phyloP scores from a whole-genome alignment of 2,329 filamentous ascomycete genomes.

The Pseudogymnoascus sp. region DNA sequence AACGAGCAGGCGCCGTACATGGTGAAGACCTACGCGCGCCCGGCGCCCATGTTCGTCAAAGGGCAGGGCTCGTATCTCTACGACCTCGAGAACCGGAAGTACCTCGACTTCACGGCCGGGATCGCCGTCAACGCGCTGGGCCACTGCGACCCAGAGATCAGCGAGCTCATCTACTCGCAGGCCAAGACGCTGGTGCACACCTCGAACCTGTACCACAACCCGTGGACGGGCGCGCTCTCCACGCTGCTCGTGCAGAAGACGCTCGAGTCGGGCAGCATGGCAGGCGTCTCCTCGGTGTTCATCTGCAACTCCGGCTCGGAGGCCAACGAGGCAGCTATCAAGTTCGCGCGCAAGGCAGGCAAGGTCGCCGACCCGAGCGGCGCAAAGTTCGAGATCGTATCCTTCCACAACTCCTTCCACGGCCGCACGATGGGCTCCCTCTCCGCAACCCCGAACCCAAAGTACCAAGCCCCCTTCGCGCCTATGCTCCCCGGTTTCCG shows the following conservation, averaged over 20 bases:
- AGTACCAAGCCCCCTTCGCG: constrained; percentile 91
- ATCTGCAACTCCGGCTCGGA: constrained; percentile 95
- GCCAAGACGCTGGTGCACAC: constrained; percentile 76
- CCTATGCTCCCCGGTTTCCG: constrained; percentile 93
- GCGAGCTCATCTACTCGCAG: constrained; percentile 54
- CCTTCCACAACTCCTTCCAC: constrained; percentile 88
- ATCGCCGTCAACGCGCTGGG: constrained; percentile 93
- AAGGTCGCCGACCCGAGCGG: constrained; percentile 65
- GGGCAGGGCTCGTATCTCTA: constrained; percentile 82
- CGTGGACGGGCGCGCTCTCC: constrained; percentile 85
- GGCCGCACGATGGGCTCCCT: constrained; percentile 92
- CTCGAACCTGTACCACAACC: constrained; percentile 95
- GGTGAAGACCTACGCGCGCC: constrained; percentile 91
- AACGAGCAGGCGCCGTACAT: constrained; percentile 75
- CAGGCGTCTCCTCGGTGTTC: constrained; percentile 71
- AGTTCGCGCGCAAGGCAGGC: constrained; percentile 89
- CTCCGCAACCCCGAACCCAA: constrained; percentile 94
- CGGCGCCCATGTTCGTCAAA: constrained; percentile 79
- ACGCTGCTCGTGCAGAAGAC: constrained; percentile 80
- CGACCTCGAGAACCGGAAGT: constrained; percentile 82
- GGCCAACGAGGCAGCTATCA: constrained; percentile 95
- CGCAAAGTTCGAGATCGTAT: constrained; percentile 75
- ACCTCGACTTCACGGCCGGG: constrained; percentile 90
- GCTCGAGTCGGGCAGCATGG: constrained; percentile 69
- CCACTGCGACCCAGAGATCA: constrained; percentile 76